Conservation (phyloP, 768 basidiomycete species). For the Boletus rubroflammeus region DNA sequence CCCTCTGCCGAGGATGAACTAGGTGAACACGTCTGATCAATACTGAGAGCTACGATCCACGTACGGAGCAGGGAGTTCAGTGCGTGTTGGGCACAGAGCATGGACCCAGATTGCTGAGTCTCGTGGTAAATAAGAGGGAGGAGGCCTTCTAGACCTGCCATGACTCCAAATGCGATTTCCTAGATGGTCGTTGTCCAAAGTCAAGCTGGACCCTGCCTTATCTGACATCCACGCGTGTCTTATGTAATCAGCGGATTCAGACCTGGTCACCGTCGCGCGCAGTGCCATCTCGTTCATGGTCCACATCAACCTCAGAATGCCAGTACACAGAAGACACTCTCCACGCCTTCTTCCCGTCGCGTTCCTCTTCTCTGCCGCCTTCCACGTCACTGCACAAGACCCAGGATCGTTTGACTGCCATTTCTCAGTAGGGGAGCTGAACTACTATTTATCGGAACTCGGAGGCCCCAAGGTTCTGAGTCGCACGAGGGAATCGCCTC, state of each 20-base stretch:
- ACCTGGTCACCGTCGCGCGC: neutral
- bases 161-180: constrained; percentile 25
- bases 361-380: constrained; percentile 20
- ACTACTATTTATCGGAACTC: constrained; percentile 61
- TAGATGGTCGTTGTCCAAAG: constrained; percentile 12
- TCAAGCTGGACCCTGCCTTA: constrained; percentile 16
- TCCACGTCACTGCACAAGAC: constrained; percentile 37
- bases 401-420: constrained; percentile 50
- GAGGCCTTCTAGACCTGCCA: constrained; percentile 59
- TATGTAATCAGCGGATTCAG: constrained; percentile 23
- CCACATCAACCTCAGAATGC: constrained; percentile 18
- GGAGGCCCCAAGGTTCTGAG: constrained; percentile 48
- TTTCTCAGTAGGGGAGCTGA: constrained; percentile 36
- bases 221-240: constrained; percentile 31
- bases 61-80: constrained; percentile 76
- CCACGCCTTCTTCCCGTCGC: constrained; percentile 8
- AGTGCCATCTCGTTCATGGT: neutral
- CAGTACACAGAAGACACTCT: constrained; percentile 10
- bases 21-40: constrained; percentile 39
- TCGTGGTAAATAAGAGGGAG: constrained; percentile 70
- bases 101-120: constrained; percentile 70
- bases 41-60: constrained; percentile 31
- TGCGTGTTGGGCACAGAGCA: constrained; percentile 86
- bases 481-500: constrained; percentile 56
- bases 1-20: constrained; percentile 35